A percentile compares a stretch with the other conserved stretches of the same genome.
These are phyloP conservation scores for Cordyceps tenuipes DNA, from an alignment of 2,329 filamentous ascomycete genomes.

Conservation along the genomic window DNA sequence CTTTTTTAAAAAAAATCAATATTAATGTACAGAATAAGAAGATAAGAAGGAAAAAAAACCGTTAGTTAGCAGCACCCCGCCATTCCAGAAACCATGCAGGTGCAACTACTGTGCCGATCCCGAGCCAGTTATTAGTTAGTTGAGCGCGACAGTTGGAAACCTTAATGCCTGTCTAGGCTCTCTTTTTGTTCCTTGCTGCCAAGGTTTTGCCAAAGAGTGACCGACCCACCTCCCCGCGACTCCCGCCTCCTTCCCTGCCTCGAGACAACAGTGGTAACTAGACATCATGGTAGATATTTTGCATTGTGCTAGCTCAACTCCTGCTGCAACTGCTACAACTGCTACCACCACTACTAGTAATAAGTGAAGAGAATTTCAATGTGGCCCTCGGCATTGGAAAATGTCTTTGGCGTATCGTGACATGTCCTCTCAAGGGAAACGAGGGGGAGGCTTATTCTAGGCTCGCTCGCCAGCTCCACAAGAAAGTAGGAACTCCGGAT, in stretches of 20 bases:
- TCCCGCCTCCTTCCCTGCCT: background rate
- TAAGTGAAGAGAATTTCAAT: background rate
- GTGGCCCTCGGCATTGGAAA: background rate
- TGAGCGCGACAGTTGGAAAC: background rate
- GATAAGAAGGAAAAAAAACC: too few relatives aligned
- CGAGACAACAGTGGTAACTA: too few relatives aligned
- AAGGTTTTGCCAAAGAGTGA: background rate
- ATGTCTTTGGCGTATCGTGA: too few relatives aligned
- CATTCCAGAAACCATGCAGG: background rate
- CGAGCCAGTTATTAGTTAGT: background rate
- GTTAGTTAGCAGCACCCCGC: background rate
- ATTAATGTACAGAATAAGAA: too few relatives aligned
- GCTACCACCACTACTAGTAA: too few relatives aligned
- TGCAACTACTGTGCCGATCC: background rate
- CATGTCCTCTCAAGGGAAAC: too few relatives aligned
- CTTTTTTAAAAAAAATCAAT: too few relatives aligned
- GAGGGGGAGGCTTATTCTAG: too few relatives aligned
- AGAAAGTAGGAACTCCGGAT: background rate
- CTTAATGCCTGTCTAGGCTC: background rate
- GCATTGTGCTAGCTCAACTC: too few relatives aligned
- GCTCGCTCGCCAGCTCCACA: too few relatives aligned
- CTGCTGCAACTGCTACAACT: too few relatives aligned
- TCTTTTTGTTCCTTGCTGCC: background rate
- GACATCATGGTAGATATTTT: background rate
- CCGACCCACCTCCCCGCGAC: background rate